Evolutionary conservation across 768 basidiomycete genomes (phyloP).

Genomic region (Rhizopogon vulgaris): DNA sequence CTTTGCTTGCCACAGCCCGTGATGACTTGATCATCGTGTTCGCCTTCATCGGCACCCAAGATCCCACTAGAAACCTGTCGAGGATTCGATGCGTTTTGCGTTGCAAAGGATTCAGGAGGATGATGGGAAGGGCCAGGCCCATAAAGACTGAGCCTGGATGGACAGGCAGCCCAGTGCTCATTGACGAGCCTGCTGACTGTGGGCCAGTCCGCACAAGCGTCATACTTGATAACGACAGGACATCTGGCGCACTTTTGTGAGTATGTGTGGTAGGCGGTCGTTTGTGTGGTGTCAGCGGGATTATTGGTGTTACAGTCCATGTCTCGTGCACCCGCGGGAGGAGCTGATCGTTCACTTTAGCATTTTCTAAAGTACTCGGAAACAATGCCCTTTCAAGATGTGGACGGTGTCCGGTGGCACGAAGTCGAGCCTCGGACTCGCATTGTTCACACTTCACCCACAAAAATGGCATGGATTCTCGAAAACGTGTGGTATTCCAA

Average conservation of each 20-base stretch:
- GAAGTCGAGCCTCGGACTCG: background rate
- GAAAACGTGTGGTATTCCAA: background rate
- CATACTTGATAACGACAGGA: slow-evolving; percentile 20
- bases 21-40: background rate
- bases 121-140: background rate
- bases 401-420: background rate
- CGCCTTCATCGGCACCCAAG: background rate
- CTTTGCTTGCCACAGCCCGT: slow-evolving; percentile 22
- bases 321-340: slow-evolving; percentile 3
- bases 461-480: background rate
- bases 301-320: slow-evolving; percentile 6
- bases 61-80: background rate
- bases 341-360: background rate
- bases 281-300: background rate
- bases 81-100: background rate
- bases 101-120: background rate
- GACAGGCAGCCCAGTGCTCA: slow-evolving; percentile 22
- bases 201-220: slow-evolving; percentile 17
- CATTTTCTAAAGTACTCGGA: background rate
- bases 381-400: background rate
- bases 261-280: background rate
- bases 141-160: background rate
- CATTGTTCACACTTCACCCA: background rate
- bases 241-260: slow-evolving; percentile 18
- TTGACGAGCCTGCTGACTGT: slow-evolving; percentile 21